Base-by-base conservation (phyloP, 1,284 basidiomycete species). In the Prillingera fragicola region DNA sequence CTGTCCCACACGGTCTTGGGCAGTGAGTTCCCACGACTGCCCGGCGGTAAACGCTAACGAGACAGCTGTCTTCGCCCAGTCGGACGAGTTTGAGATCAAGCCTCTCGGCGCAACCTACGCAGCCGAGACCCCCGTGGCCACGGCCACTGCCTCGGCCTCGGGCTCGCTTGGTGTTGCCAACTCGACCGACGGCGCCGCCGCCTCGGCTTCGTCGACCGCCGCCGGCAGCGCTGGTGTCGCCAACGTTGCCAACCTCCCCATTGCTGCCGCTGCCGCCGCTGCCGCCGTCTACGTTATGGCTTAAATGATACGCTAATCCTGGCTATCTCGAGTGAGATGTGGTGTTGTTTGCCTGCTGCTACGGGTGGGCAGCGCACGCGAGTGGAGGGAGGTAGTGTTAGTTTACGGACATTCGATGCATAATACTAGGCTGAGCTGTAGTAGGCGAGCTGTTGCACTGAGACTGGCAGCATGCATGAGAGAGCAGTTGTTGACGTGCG, bases 71-170 rank as follows among this genome's bases (percentile, higher is more conserved):
- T 84, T 77, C 58, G 80, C 80, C 18, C 61, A 68, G 33, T 83
- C 83, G 23, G 54, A 77, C 43, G 59, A 70, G 9, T 87, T 87
- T 67, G 79, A 82, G 63, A 78, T 87, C 70, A 82, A 83, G 63
- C 59, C 81, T 12, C 55, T 72, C 31, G 80, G 79, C 39, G 75
- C 84, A 12, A 9, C 74, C 8, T 87, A 84, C 68, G 82, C 84
- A 15, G 59, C 75, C 13, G 52, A 73, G 4, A 50, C 61, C 4
- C 62, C 74, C 17, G 64, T 74, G 14, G 68, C 74, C 17, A 28
- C 23, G 25, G 28, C 14, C 15, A 35, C 52, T 21, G 44, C 27
- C 13, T 43, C 54, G 18, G 22, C 36, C 5, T 36, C 50, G 6
- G 24, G 26, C 33, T 42, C 38, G 12, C 19, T 18, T 19, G 43